Percentiles rank a stretch among this genome's conserved stretches.
Conservation (phyloP, 768 basidiomycete genomes). For the Omphalotus guepiniiformis region DNA sequence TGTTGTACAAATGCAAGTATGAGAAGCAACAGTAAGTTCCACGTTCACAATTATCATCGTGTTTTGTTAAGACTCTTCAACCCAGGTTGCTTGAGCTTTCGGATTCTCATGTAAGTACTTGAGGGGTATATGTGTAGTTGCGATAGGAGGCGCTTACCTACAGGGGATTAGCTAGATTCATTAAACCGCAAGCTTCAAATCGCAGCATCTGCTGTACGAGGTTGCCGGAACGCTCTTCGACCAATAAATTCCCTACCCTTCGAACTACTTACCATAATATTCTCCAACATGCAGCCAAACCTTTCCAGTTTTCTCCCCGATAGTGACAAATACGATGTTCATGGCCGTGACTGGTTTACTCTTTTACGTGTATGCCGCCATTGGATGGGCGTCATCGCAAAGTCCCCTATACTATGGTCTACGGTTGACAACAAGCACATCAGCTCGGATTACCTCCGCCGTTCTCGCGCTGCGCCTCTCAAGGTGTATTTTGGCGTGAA, state of each 20-base stretch:
- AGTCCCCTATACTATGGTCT: slow-evolving; percentile 8
- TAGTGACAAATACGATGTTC: not conserved
- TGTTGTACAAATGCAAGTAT: slow-evolving; percentile 8
- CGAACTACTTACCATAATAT: slow-evolving; percentile 10
- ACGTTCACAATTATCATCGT: not conserved
- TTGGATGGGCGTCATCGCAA: slow-evolving; percentile 8
- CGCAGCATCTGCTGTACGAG: slow-evolving; percentile 8
- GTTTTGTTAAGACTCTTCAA: not conserved
- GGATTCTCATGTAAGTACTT: slow-evolving; percentile 2
- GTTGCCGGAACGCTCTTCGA: slow-evolving; percentile 9
- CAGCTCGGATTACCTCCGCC: not conserved
- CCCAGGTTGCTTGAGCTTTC: slow-evolving; percentile 2
- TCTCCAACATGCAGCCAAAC: slow-evolving; percentile 3
- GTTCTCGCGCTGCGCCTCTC: slow-evolving; percentile 4
- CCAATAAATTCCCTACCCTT: slow-evolving; percentile 13
- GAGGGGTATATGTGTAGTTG: not conserved
- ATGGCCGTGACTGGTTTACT: slow-evolving; percentile 2
- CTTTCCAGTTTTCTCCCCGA: slow-evolving; percentile 10
- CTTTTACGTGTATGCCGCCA: slow-evolving; percentile 8
- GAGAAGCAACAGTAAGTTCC: slow-evolving; percentile 2
- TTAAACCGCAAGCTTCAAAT: slow-evolving; percentile 6
- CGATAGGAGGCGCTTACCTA: too few species aligned
- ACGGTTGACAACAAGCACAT: slow-evolving; percentile 2
- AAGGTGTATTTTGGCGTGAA: slow-evolving; percentile 5
- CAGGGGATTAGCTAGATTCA: slow-evolving; percentile 3